phyloP scores from a whole-genome alignment of 257 asterid species.

The Plantago ovata region DNA sequence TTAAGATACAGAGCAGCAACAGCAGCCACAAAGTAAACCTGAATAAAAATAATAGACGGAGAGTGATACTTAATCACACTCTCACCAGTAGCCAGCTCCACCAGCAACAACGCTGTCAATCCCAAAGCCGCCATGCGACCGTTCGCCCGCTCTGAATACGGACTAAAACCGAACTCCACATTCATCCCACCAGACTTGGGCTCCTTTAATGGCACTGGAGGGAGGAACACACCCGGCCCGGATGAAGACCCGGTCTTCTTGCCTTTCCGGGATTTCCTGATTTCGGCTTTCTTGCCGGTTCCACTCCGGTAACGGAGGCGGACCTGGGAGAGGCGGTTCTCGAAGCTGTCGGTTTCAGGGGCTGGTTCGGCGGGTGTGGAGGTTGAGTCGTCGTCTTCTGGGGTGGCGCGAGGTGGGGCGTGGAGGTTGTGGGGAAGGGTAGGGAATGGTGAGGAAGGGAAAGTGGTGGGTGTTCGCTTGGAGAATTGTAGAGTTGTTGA shows the following conservation, averaged over 20 bases:
- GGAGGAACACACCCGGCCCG: constrained; percentile 64
- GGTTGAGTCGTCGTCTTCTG: constrained; percentile 42
- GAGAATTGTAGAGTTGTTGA: constrained; percentile 62
- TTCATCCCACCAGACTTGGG: constrained; percentile 66
- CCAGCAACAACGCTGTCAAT: constrained; percentile 64
- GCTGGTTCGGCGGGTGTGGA: constrained; percentile 27
- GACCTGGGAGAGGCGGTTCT: constrained; percentile 58
- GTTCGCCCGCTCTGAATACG: constrained; percentile 72
- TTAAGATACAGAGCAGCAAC: constrained; percentile 70
- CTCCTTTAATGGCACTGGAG: constrained; percentile 73
- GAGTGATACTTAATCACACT: constrained; percentile 80
- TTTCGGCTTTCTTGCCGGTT: constrained; percentile 76
- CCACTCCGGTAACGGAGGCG: constrained; percentile 82
- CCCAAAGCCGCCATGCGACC: constrained; percentile 84
- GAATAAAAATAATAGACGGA: constrained; percentile 72
- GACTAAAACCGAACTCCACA: constrained; percentile 93
- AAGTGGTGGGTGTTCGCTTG: constrained; percentile 36
- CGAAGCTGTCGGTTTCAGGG: constrained; percentile 57
- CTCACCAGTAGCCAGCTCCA: constrained; percentile 91
- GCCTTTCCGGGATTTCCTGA: constrained; percentile 57
- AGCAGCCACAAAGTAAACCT: constrained; percentile 84
- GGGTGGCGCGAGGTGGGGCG: constrained; percentile 52
- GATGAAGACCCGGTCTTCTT: constrained; percentile 44
- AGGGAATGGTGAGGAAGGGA: constrained; percentile 36
- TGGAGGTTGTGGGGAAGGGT: constrained; percentile 16